A percentile compares a stretch with the other conserved stretches of the same genome.
phyloP scores from a whole-genome alignment of 257 asterid species.

The Nicotiana tabacum region DNA sequence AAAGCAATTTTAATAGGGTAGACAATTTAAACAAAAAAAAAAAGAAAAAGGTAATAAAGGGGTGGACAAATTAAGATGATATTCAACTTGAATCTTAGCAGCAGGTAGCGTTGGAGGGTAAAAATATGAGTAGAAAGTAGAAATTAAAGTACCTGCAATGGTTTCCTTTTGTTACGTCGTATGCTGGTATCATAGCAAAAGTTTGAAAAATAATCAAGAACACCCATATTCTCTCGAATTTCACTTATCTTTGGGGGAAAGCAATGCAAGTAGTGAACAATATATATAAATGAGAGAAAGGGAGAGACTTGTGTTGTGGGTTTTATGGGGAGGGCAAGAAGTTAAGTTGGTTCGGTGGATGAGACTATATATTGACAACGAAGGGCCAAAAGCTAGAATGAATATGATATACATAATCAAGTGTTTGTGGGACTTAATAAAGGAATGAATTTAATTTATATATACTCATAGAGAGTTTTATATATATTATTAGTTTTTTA shows the following conservation, averaged over 20 bases:
- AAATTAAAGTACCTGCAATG: constrained; percentile 64
- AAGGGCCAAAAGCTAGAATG: background rate
- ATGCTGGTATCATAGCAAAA: constrained; percentile 67
- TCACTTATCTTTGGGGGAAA: constrained; percentile 17
- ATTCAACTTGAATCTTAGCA: background rate
- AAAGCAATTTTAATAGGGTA: too few relatives aligned
- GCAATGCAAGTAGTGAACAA: constrained; percentile 11
- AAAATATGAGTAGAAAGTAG: background rate
- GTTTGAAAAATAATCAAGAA: constrained; percentile 78
- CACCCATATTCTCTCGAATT: constrained; percentile 52
- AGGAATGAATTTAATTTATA: background rate
- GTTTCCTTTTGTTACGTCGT: constrained; percentile 51
- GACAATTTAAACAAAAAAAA: background rate
- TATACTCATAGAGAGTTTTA: too few relatives aligned
- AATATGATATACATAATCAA: background rate
- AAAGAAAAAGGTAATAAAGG: background rate
- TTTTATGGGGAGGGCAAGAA: background rate
- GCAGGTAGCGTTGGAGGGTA: background rate
- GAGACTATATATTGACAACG: constrained; percentile 1
- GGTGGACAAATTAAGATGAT: background rate
- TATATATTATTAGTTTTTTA: too few relatives aligned
- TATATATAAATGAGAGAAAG: background rate
- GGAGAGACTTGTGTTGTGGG: background rate
- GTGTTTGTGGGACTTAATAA: constrained; percentile 6
- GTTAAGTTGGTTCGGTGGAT: constrained; percentile 19